Base-by-base conservation (phyloP, 805 yeast species). In the Yamadazyma paraphyllophila region DNA sequence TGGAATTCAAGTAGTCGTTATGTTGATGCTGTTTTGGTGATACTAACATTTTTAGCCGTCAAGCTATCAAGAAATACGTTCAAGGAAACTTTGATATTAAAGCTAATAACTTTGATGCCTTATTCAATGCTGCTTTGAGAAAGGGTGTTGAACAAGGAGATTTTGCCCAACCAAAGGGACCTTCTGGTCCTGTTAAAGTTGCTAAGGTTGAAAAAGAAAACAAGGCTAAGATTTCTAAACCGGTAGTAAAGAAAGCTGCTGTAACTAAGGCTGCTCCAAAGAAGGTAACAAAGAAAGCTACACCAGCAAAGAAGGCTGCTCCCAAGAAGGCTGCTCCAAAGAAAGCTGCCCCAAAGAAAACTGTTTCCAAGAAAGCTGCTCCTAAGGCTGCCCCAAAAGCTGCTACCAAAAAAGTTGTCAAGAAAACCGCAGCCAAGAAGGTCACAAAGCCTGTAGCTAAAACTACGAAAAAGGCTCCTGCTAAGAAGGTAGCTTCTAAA, bases 141-240 rank as follows among this genome's bases (percentile, higher is more conserved):
- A 83, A 81, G 63, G 96, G 95, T 54, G 92, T 89, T 49, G 81
- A 77, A 50, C 63, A 80, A n/a, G 92, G 86, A 39, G 85, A 79
- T 43, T 86, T 88, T 54, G 63, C 76, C 38, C 96, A 87, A 69
- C 96, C 96, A 62, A 88, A 88, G 71, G 96, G 96, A 39, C 84
- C 96, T 14, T 82, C 95, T 10, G 96, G 96, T 41, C 88, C 96
- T 39, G 80, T 88, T 53, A 87, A 88, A 67, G 65, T 85, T 50
- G 74, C 70, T 60, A 80, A 79, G 70, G 64, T 69, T 57, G 70
- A 59, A 37, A 63, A 63, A 40, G 59, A 58, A 16, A 58, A 60
- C 36, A 71, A 69, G 60, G 14, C 42, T 2, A 35, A 41, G 20
- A 52, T 63, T 52, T 46, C 57, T 48, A 55, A 52, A 45, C 55